phyloP scores from a whole-genome alignment of 768 basidiomycete genomes.

The Leccinum rimulosum region DNA sequence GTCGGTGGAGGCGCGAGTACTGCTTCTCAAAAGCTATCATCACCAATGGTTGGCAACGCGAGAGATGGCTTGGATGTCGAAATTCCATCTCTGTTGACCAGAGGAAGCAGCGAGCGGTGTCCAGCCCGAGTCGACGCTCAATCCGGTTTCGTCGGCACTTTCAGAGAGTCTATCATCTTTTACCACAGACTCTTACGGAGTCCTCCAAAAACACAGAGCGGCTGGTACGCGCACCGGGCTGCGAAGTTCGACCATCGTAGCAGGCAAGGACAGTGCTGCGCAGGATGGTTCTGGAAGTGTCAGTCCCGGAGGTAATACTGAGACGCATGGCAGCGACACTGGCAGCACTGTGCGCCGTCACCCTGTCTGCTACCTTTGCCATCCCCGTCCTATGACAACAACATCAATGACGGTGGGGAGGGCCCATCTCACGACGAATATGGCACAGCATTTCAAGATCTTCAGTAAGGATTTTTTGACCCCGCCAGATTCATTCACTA shows the following conservation, averaged over 20 bases:
- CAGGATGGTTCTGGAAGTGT: slow-evolving; percentile 35
- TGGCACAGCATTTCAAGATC: too few relatives aligned
- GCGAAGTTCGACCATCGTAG: slow-evolving; percentile 38
- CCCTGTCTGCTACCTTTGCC: too few relatives aligned
- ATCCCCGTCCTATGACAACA: too few relatives aligned
- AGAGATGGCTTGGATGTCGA: slow-evolving; percentile 12
- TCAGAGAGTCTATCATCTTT: slow-evolving; percentile 59
- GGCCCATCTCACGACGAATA: too few relatives aligned
- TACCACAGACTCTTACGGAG: slow-evolving; percentile 42
- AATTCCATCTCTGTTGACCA: slow-evolving; percentile 14
- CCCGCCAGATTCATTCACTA: too few relatives aligned
- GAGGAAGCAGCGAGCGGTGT: slow-evolving; percentile 18
- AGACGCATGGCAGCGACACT: slow-evolving; percentile 19
- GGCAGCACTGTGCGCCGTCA: too few relatives aligned
- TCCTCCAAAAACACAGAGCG: slow-evolving; percentile 26
- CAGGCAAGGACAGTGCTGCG: slow-evolving; percentile 24
- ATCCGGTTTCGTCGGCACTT: slow-evolving; percentile 31
- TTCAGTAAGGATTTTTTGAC: too few relatives aligned
- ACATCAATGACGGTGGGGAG: too few relatives aligned
- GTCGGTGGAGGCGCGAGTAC: too few relatives aligned
- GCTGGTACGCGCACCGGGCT: slow-evolving; percentile 52
- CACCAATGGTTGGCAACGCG: slow-evolving; percentile 3
- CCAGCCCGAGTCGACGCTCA: slow-evolving; percentile 19
- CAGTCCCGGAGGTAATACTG: slow-evolving; percentile 20
- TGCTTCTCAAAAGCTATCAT: not conserved